Evolutionary conservation across 108 stramenopile species (phyloP).

Genomic region (Stephanodiscus minutulus): DNA sequence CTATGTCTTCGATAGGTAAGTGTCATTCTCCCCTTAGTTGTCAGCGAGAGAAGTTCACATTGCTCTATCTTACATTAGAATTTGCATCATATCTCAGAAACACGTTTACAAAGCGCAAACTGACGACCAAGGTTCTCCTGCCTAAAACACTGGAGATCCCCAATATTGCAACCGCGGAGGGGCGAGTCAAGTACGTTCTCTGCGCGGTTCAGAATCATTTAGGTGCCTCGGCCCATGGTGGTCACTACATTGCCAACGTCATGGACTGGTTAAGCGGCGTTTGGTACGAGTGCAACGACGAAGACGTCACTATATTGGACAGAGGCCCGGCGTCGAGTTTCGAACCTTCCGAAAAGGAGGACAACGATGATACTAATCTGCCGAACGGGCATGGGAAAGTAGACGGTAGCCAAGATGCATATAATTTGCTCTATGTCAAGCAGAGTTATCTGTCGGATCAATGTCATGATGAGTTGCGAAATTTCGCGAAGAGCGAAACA

Average conservation of each 20-base stretch:
- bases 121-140: constrained; percentile 71
- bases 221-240: constrained; percentile 80
- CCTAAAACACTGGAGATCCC: constrained; percentile 54
- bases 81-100: constrained; percentile 3
- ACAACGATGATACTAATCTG: constrained; percentile 2
- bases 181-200: constrained; percentile 48
- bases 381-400: constrained; percentile 17
- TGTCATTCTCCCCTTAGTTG: background rate
- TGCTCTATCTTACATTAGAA: background rate
- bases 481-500: constrained; percentile 12
- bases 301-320: constrained; percentile 61
- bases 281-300: constrained; percentile 90
- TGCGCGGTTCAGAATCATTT: constrained; percentile 85
- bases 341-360: constrained; percentile 32
- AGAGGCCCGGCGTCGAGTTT: constrained; percentile 63
- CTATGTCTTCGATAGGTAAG: constrained; percentile 74
- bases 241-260: constrained; percentile 86
- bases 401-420: constrained; percentile 70
- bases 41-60: constrained; percentile 5
- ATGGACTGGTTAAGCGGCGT: constrained; percentile 85
- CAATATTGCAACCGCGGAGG: background rate
- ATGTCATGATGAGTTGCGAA: constrained; percentile 20
- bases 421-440: constrained; percentile 89
- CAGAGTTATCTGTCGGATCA: constrained; percentile 56
- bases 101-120: constrained; percentile 67